Conservation (phyloP, 306 rosid species). For the cucumber (Cucumis sativus) region Cucumber_9930_V3 NC_026659.2:27697001-27697500, state of each 20-base stretch:
- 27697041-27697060: not conserved
- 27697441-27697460: too few species aligned
- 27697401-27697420: too few species aligned
- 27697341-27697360: not conserved
- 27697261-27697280: not conserved
- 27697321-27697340: not conserved
- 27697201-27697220: not conserved
- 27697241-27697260: slow-evolving; percentile 1
- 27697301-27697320: not conserved
- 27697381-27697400: too few species aligned
- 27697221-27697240: slow-evolving; percentile 10
- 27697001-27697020: not conserved
- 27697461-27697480: too few species aligned
- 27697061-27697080: not conserved
- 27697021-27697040: not conserved
- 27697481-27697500: too few species aligned
- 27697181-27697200: not conserved
- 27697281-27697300: slow-evolving; percentile 10
- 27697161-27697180: not conserved
- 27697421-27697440: too few species aligned
- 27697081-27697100: not conserved
- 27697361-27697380: not conserved
- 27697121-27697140: not conserved
- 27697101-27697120: not conserved
- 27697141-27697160: not conserved